Percentiles rank a stretch among this genome's conserved stretches.
Conservation (phyloP, 345 rosid species). For the Pistacia integerrima region DNA sequence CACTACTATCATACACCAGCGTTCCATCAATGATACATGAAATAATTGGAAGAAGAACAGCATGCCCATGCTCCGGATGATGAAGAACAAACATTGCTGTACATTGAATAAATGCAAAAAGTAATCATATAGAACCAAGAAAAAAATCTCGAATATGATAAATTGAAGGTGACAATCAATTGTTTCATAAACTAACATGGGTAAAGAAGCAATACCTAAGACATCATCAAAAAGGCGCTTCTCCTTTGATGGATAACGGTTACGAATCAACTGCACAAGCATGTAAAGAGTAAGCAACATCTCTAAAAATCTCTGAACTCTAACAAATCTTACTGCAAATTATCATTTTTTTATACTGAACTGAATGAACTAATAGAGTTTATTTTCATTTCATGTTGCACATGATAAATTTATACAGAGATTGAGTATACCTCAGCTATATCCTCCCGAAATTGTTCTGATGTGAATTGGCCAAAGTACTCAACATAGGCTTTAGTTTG, state of each 20-base stretch:
- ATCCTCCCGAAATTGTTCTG: slow-evolving; percentile 90
- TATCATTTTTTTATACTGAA: background rate
- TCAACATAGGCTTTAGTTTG: slow-evolving; percentile 94
- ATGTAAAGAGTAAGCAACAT: slow-evolving; percentile 25
- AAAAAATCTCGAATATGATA: background rate
- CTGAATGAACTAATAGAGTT: background rate
- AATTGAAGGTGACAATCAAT: background rate
- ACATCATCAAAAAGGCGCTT: slow-evolving; percentile 92
- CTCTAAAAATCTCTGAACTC: slow-evolving; percentile 3
- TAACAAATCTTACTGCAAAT: background rate
- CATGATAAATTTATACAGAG: background rate
- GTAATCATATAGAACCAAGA: slow-evolving; percentile 1
- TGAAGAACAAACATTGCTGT: slow-evolving; percentile 97
- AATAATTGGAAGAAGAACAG: slow-evolving; percentile 92
- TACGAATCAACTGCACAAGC: slow-evolving; percentile 69
- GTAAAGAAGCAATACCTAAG: slow-evolving; percentile 56
- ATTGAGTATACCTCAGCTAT: slow-evolving; percentile 74
- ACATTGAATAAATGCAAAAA: slow-evolving; percentile 27
- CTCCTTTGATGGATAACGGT: slow-evolving; percentile 79
- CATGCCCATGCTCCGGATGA: slow-evolving; percentile 98
- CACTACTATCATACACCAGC: slow-evolving; percentile 70
- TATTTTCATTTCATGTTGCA: background rate
- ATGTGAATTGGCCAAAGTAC: slow-evolving; percentile 89
- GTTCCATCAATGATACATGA: slow-evolving; percentile 88
- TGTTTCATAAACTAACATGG: background rate